Evolutionary conservation across 2,329 filamentous ascomycete genomes (phyloP), one percentile per base, ranked within the genome.

Genomic region (Bipolaris sorokiniana): DNA sequence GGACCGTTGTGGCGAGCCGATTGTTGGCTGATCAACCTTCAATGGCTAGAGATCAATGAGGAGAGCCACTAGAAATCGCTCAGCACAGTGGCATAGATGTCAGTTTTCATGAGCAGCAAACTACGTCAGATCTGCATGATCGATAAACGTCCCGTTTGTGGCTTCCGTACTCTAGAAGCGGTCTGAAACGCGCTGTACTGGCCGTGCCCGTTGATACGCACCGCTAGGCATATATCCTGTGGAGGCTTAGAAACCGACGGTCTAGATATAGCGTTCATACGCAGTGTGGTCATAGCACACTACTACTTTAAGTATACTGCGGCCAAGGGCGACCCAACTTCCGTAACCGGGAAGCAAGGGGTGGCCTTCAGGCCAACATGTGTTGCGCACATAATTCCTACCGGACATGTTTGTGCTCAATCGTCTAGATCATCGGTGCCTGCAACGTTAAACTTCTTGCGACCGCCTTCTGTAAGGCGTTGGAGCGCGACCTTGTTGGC

Each of bases 401-500:
- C 61, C 63, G 65, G 65, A 69, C 64, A 69, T 65, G 63, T 62
- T 67, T 61, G 66, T 63, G 62, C 61, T 73, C 69, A 68, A 45
- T 76, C 75, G 62, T 77, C 75, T 72, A 75, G 70, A 65, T 91
- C 85, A 72, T 90, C 87, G 77, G 80, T 81, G 82, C 80, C 83
- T 78, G 82, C 90, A 80, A 96, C 88, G 80, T 88, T 93, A 81
- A 98, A 92, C 83, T 91, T 96, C 79, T 89, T 92, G 72, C 93
- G 87, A 69, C 90, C 90, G 73, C 86, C 86, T 69, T 90, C 90
- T 63, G 90, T 94, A 73, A 98, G 88, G 76, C 92, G 89, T 79
- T 96, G 92, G 72, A 97, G 82, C 68, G 91, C 90, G 71, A 98
- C 90, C 80, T 93, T 95, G 80, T 96, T 91, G 76, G 90, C 86